A percentile compares a stretch with the other conserved stretches of the same genome.
These are phyloP conservation scores for Leishmania lainsoni DNA, from an alignment of 208 protist genomes.

Conservation along the genomic window DNA sequence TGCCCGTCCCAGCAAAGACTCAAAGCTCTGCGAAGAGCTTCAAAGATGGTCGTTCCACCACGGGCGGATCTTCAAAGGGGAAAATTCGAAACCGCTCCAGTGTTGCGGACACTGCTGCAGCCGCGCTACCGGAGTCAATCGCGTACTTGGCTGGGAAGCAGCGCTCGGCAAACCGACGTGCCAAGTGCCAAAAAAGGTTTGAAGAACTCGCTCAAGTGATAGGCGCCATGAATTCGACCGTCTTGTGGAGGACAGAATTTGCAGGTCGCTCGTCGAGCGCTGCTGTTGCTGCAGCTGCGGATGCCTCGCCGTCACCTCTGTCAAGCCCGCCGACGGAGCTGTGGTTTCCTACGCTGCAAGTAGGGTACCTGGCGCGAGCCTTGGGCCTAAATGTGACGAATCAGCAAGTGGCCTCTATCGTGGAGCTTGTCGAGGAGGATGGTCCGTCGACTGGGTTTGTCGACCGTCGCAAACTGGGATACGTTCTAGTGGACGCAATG, in stretches of 20 bases:
- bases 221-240: conserved; percentile 17
- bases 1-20: neutral
- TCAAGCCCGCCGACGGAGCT: neutral
- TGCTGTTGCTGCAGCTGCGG: neutral
- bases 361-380: conserved; percentile 82
- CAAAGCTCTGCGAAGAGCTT: neutral
- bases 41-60: neutral
- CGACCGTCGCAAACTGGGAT: conserved; percentile 39
- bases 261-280: neutral
- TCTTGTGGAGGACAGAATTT: neutral
- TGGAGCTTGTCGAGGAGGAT: conserved; percentile 79
- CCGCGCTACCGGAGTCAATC: conserved; percentile 21
- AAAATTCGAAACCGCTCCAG: neutral
- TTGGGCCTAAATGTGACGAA: conserved; percentile 86
- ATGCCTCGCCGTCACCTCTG: conserved; percentile 5
- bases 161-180: conserved; percentile 11
- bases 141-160: conserved; percentile 28
- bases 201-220: conserved; percentile 40
- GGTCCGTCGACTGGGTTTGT: conserved; percentile 64
- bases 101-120: neutral
- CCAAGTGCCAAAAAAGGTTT: conserved; percentile 30
- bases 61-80: neutral
- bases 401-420: conserved; percentile 54
- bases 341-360: conserved; percentile 65
- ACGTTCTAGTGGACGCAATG: conserved; percentile 73